phyloP scores from a whole-genome alignment of 2,329 filamentous ascomycete genomes.

The Aspergillus cejpii region DNA sequence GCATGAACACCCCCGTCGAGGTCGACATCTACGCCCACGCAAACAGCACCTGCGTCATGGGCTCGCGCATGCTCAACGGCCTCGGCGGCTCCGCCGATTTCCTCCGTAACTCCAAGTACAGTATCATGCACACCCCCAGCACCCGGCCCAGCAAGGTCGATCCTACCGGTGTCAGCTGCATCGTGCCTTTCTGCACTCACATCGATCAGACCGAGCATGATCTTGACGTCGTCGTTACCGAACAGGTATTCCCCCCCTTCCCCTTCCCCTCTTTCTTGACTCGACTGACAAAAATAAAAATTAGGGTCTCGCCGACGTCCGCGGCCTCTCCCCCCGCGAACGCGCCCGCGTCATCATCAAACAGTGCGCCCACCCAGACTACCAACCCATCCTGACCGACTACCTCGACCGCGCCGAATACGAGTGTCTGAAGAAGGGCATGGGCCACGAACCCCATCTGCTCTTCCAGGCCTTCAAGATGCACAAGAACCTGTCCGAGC shows the following conservation, averaged over 20 bases:
- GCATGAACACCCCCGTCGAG: constrained; percentile 92
- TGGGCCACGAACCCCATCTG: constrained; percentile 84
- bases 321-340: constrained; percentile 72
- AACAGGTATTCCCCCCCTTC: constrained; percentile 49
- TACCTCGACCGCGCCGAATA: constrained; percentile 83
- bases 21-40: constrained; percentile 93
- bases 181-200: constrained; percentile 91
- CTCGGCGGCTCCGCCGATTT: constrained; percentile 78
- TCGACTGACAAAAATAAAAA: constrained; percentile 19
- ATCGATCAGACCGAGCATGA: constrained; percentile 92
- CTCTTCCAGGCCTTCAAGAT: constrained; percentile 83
- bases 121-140: constrained; percentile 87
- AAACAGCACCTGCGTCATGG: constrained; percentile 85
- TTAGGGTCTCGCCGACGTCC: constrained; percentile 75
- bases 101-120: constrained; percentile 71
- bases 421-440: constrained; percentile 77
- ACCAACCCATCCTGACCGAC: constrained; percentile 70
- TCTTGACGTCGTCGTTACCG: constrained; percentile 77
- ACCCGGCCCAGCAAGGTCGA: constrained; percentile 75
- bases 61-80: constrained; percentile 78
- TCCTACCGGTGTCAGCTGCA: constrained; percentile 73
- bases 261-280: no score
- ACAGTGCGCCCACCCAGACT: constrained; percentile 79
- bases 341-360: constrained; percentile 77
- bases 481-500: constrained; percentile 73